Conservation (phyloP, 164 flowering plant genomes). For the Nymphaea colorata region DNA sequence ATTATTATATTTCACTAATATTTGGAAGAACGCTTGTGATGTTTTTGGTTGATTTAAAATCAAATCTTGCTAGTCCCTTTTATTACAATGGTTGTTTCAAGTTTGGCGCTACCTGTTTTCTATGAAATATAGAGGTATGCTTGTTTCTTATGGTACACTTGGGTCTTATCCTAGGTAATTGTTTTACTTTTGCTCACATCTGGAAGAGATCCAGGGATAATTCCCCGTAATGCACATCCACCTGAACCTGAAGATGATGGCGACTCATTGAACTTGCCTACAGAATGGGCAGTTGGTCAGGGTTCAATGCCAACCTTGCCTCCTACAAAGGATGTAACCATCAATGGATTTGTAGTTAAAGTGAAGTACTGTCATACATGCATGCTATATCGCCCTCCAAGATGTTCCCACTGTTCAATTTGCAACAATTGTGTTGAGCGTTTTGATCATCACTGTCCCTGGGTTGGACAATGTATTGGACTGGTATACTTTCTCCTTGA, state of each 20-base stretch:
- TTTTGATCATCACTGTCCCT: slow-evolving; percentile 84
- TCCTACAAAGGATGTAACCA: slow-evolving; percentile 43
- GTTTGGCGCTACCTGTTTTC: too few species aligned
- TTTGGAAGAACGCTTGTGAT: neutral
- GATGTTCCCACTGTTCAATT: slow-evolving; percentile 74
- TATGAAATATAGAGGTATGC: too few species aligned
- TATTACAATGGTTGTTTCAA: too few species aligned
- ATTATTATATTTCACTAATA: too few species aligned
- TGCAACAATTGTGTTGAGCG: slow-evolving; percentile 71
- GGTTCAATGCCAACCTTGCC: slow-evolving; percentile 24
- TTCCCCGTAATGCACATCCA: slow-evolving; percentile 51
- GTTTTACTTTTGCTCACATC: slow-evolving; percentile 44
- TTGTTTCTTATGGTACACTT: too few species aligned
- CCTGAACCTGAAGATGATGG: slow-evolving; percentile 41
- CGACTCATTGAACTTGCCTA: slow-evolving; percentile 12
- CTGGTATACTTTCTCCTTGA: slow-evolving; percentile 20
- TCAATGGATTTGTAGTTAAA: slow-evolving; percentile 42
- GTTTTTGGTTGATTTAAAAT: neutral
- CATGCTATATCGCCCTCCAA: slow-evolving; percentile 70
- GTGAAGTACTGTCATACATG: slow-evolving; percentile 69
- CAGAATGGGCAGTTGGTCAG: slow-evolving; percentile 18
- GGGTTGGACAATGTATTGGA: slow-evolving; percentile 87
- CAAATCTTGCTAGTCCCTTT: too few species aligned
- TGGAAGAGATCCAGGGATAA: slow-evolving; percentile 58
- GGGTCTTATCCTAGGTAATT: slow-evolving; percentile 18